Evolutionary conservation across 768 basidiomycete species (phyloP), one percentile per base, ranked within the genome.

Genomic region (Pilatotrama ljubarskyi): DNA sequence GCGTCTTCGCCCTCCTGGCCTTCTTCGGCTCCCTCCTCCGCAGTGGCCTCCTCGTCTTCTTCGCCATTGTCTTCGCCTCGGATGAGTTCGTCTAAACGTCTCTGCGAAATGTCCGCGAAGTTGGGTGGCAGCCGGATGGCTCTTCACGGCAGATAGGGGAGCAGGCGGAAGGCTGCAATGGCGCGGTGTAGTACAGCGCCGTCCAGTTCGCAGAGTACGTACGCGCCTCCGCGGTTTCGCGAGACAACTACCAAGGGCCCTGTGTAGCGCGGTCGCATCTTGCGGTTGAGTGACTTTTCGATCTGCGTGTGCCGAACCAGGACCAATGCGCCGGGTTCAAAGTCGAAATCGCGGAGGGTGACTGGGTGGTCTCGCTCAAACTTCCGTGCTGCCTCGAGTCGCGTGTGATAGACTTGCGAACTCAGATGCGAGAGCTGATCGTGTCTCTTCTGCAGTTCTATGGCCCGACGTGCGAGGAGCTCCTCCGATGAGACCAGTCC

Each of bases 241-340:
- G 22, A 26, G 6, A 72, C 48, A 7, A 74, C 68, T 3, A 72
- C 40, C 40, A 68, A 59, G 0, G 68, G 72, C 6, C 73, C 69
- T 0, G 29, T 32, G 29, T 32, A 32, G 29, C 29, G 29, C 29
- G 29, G 64, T 42, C 63, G 59, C 22, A 51, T 50, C 52, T 74
- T 74, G 2, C 60, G 25, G 48, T 70, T 66, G 4, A 69, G 55
- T 3, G 59, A 48, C 24, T 61, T 64, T 40, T 73, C 68, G 18
- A 71, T 63, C 14, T 61, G 52, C 17, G 64, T 68, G 55, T 74
- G 72, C 0, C 69, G 59, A 0, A 74, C 58, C 0, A 74, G 65
- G 0, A 75, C 69, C 0, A 74, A 60, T 2, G 46, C 50, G 5
- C 73, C 71, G 1, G 61, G 65, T 20, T 58, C 36, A 52, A 72